Percentiles rank a stretch among this genome's conserved stretches.
Conservation (phyloP, 768 basidiomycete species). For the Trametopsis cervina region DNA sequence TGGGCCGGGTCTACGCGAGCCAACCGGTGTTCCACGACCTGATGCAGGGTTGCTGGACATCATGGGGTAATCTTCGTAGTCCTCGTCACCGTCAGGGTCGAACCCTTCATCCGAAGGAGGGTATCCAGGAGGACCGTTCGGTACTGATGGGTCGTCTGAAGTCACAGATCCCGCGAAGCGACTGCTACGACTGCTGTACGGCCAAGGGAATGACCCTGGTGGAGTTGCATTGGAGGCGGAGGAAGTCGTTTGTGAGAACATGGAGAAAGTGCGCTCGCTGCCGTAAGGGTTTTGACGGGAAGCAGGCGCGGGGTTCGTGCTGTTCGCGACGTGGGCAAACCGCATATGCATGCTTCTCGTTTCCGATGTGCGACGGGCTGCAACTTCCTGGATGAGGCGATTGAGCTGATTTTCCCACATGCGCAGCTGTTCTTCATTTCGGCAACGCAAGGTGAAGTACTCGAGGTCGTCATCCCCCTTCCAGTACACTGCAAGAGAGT, state of each 20-base stretch:
- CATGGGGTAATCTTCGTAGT: conserved; percentile 69
- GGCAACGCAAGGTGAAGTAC: conserved; percentile 90
- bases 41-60: conserved; percentile 38
- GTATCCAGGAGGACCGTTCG: conserved; percentile 45
- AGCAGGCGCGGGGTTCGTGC: conserved; percentile 35
- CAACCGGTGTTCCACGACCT: conserved; percentile 71
- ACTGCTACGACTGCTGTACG: conserved; percentile 9
- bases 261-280: conserved; percentile 16
- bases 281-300: conserved; percentile 25
- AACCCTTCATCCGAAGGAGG: conserved; percentile 56
- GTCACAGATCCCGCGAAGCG: conserved; percentile 20
- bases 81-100: conserved; percentile 67
- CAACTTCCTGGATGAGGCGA: conserved; percentile 74
- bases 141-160: conserved; percentile 15
- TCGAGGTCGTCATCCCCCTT: conserved; percentile 90
- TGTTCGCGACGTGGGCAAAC: conserved; percentile 38
- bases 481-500: conserved; percentile 91
- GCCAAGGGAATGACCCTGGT: conserved; percentile 8
- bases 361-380: conserved; percentile 63
- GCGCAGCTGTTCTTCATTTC: conserved; percentile 84
- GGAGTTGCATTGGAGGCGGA: conserved; percentile 23
- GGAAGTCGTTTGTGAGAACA: conserved; percentile 19
- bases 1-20: conserved; percentile 38
- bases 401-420: conserved; percentile 92
- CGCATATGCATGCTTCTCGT: conserved; percentile 42